These are phyloP conservation scores for Jamesozyma spencerorum DNA, from an alignment of 805 yeast species.

Conservation along the genomic window DNA sequence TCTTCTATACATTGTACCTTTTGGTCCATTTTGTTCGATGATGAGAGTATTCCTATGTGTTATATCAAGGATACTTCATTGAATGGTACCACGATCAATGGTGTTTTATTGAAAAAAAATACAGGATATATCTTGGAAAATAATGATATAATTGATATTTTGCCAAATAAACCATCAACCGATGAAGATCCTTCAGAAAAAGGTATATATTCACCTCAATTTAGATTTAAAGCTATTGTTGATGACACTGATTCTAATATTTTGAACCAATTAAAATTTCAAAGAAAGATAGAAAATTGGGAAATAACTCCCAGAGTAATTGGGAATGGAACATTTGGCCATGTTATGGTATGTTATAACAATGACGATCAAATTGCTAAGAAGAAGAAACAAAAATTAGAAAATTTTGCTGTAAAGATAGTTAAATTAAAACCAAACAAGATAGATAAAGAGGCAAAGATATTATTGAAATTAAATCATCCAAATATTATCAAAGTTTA, in stretches of 20 bases:
- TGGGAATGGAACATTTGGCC: conserved; percentile 54
- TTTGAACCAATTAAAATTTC: conserved; percentile 14
- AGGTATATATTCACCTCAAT: background rate
- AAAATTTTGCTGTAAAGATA: conserved; percentile 43
- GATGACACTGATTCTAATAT: background rate
- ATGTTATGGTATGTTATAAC: conserved; percentile 29
- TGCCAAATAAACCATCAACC: conserved; percentile 9
- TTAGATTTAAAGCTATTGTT: conserved; percentile 1
- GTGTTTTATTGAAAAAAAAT: conserved; percentile 24
- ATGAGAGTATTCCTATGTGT: conserved; percentile 36
- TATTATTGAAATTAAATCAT: conserved; percentile 34
- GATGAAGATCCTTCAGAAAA: too few species aligned
- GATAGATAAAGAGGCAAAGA: conserved; percentile 36
- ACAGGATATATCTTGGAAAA: conserved; percentile 30
- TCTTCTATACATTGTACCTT: conserved; percentile 41
- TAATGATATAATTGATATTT: conserved; percentile 35
- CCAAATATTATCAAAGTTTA: conserved; percentile 43
- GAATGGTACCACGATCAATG: conserved; percentile 44
- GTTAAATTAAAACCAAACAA: conserved; percentile 26
- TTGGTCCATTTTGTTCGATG: conserved; percentile 45
- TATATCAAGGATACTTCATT: conserved; percentile 43
- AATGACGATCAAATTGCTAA: background rate
- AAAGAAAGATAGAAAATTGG: conserved; percentile 33
- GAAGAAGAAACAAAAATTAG: conserved; percentile 17
- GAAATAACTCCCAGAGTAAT: conserved; percentile 32